These are phyloP conservation scores for Ceratocystis cacaofunesta DNA, from an alignment of 2,329 filamentous ascomycete genomes.

Conservation along the genomic window DNA sequence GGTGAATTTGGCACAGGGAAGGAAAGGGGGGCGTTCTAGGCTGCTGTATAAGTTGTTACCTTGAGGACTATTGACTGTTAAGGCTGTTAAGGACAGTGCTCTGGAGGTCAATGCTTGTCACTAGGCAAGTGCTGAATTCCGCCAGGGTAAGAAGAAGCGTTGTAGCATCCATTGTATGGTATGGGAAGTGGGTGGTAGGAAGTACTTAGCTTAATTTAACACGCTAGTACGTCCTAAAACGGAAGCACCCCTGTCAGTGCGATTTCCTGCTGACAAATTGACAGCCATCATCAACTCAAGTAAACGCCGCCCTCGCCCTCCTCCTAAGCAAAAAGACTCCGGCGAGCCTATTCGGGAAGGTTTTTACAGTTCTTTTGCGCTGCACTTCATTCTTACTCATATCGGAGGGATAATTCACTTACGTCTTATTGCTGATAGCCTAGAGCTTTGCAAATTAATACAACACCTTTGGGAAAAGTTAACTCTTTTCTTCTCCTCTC, in stretches of 20 bases:
- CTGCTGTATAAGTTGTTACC: neutral
- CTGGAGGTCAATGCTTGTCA: too few relatives aligned
- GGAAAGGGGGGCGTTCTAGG: neutral
- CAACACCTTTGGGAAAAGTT: neutral
- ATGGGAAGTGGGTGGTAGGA: neutral
- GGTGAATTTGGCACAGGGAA: neutral
- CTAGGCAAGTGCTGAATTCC: neutral
- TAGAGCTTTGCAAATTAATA: neutral
- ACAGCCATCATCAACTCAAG: neutral
- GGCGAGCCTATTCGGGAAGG: neutral
- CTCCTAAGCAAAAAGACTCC: neutral
- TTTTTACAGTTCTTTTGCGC: neutral
- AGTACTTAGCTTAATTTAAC: too few relatives aligned
- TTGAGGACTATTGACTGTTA: neutral
- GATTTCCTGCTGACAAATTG: constrained; percentile 1
- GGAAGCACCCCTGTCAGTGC: neutral
- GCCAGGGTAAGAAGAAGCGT: neutral
- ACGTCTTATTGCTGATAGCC: neutral
- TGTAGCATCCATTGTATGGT: neutral
- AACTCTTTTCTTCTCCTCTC: too few relatives aligned
- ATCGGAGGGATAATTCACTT: neutral
- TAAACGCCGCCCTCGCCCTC: neutral
- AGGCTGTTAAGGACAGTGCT: too few relatives aligned
- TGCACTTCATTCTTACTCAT: too few relatives aligned
- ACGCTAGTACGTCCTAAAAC: neutral